Evolutionary conservation across 192 early-diverging fungal species (phyloP).

Genomic region (Gamsiella multidivaricata): DNA sequence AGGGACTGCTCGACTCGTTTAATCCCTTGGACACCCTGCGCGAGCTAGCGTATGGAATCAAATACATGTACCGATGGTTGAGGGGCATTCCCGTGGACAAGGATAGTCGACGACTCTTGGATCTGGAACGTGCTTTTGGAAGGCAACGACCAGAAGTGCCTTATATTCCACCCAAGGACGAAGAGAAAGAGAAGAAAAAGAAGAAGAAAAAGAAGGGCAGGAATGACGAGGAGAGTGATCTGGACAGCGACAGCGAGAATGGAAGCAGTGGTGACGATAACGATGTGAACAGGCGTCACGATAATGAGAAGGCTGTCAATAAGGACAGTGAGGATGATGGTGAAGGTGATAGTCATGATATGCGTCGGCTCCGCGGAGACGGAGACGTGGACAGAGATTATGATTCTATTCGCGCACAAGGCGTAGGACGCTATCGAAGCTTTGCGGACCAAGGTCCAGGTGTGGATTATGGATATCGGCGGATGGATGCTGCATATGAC

Average conservation of each 20-base stretch:
- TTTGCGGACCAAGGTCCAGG: not conserved
- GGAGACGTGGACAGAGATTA: not conserved
- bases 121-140: slow-evolving; percentile 47
- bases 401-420: slow-evolving; percentile 3
- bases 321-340: not conserved
- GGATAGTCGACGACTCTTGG: slow-evolving; percentile 51
- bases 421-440: not conserved
- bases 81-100: slow-evolving; percentile 50
- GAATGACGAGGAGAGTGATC: not conserved
- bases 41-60: slow-evolving; percentile 35
- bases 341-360: slow-evolving; percentile 2
- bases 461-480: not conserved
- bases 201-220: slow-evolving; percentile 28
- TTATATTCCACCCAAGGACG: slow-evolving; percentile 27
- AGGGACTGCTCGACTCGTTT: slow-evolving; percentile 47
- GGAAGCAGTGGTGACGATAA: not conserved
- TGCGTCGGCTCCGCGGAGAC: not conserved
- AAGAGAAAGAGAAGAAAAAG: slow-evolving; percentile 21
- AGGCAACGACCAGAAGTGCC: slow-evolving; percentile 41
- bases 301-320: slow-evolving; percentile 4
- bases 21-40: slow-evolving; percentile 52
- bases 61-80: slow-evolving; percentile 46
- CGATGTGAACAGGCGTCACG: no score
- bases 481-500: slow-evolving; percentile 11
- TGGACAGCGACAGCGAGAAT: not conserved